Evolutionary conservation across 148 eudicot genomes (phyloP), one percentile per base, ranked within the genome.

Genomic region (Vaccinium myrtillus): DNA sequence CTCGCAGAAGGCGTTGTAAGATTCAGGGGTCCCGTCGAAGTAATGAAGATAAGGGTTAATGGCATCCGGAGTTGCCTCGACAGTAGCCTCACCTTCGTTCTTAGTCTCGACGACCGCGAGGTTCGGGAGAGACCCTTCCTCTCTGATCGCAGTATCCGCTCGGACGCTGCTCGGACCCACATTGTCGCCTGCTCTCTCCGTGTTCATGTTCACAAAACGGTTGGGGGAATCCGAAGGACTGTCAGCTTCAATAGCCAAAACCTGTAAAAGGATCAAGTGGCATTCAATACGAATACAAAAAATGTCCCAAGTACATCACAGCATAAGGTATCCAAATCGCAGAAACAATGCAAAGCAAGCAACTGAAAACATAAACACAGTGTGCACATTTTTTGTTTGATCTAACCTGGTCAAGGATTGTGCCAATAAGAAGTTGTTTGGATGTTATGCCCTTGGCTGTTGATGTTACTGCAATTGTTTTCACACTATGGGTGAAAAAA

Each of bases 221-320:
- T n/a, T n/a, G n/a, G n/a, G n/a, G n/a, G n/a, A n/a, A n/a, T n/a
- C n/a, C n/a, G n/a, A n/a, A n/a, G n/a, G n/a, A n/a, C n/a, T n/a
- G n/a, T n/a, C n/a, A n/a, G n/a, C n/a, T n/a, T 97, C 98, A 89
- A 97, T 98, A 79, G 98, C 99, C 94, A 97, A 97, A 89, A 87
- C 94, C 99, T 97, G 91, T 39, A 79, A 86, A 36, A 76, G 76
- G 83, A 43, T 43, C 80, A 82, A 59, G 82, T 27, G 76, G 86
- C 48, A 49, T 5, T 80, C 67, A 84, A 14, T 32, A 36, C 5
- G 18, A 51, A 9, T 32, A 70, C 49, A 54, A 15, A 39, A 69
- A 73, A 84, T 8, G 61, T 69, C 23, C 23, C 58, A 30, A 50
- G 77, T 30, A 46, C 53, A 46, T 77, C 58, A 49, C 78, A 25